Percentiles rank a stretch among this genome's conserved stretches.
Evolutionary conservation across 2,329 filamentous ascomycete genomes (phyloP).

Genomic region (Phyllosticta citribraziliensis): DNA sequence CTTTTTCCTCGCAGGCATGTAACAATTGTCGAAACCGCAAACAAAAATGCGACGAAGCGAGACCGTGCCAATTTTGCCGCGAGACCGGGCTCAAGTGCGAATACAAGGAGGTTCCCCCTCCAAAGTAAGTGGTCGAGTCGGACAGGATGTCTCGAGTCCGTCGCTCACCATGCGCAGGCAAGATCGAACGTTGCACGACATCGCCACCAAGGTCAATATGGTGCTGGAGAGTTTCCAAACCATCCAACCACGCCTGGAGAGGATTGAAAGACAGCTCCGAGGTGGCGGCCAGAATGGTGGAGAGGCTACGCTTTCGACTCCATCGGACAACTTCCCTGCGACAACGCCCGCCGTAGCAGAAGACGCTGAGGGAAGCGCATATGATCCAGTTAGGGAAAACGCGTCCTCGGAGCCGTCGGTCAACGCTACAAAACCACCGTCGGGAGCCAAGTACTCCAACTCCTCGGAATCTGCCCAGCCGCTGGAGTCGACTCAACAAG

Average conservation of each 20-base stretch:
- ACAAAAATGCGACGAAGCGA: constrained; percentile 32
- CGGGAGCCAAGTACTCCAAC: constrained; percentile 17
- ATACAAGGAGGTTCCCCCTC: constrained; percentile 83
- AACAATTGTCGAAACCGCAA: constrained; percentile 32
- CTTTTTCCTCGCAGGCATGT: constrained; percentile 60
- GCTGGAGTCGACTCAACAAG: not conserved
- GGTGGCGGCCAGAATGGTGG: constrained; percentile 9
- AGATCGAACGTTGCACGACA: constrained; percentile 42
- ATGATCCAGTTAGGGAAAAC: constrained; percentile 10
- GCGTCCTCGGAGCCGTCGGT: constrained; percentile 8
- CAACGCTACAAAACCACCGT: constrained; percentile 1
- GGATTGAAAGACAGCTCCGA: constrained; percentile 7
- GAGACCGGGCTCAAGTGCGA: constrained; percentile 78
- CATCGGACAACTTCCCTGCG: constrained; percentile 10
- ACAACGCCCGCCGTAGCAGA: constrained; percentile 6
- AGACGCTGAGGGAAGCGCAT: constrained; percentile 9
- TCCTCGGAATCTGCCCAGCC: constrained; percentile 2
- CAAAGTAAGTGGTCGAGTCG: constrained; percentile 55
- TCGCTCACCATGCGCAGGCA: constrained; percentile 20
- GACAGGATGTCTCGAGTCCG: not conserved
- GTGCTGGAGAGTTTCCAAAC: constrained; percentile 14
- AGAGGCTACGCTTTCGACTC: constrained; percentile 10
- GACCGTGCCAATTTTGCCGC: constrained; percentile 53
- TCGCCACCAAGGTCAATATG: constrained; percentile 27
- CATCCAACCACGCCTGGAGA: constrained; percentile 8